Evolutionary conservation across 768 basidiomycete genomes (phyloP).

Genomic region (Tricholoma matsutake): DNA sequence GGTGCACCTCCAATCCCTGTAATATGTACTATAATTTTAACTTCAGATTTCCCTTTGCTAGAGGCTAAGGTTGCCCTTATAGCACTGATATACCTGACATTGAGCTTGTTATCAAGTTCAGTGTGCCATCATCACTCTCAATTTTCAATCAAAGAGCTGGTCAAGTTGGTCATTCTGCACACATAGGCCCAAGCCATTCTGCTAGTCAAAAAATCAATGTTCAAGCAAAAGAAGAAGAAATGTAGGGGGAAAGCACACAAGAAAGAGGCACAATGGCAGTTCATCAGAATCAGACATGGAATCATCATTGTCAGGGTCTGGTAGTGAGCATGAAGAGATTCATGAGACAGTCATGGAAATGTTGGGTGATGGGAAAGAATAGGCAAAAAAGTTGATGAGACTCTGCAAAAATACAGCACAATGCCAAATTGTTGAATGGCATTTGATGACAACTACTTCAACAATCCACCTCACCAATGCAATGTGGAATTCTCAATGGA

Average conservation of each 20-base stretch:
- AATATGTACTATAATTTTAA: too few species aligned
- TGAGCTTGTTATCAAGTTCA: constrained; percentile 32
- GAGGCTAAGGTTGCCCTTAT: constrained; percentile 16
- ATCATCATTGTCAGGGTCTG: not conserved
- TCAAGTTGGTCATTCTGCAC: constrained; percentile 21
- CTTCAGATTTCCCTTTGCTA: too few species aligned
- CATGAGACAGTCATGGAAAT: too few species aligned
- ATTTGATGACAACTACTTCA: constrained; percentile 28
- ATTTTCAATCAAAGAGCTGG: constrained; percentile 32
- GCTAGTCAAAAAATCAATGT: too few species aligned
- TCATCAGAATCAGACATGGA: not conserved
- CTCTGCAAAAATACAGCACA: constrained; percentile 25
- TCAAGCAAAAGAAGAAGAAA: constrained; percentile 18
- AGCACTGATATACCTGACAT: constrained; percentile 36
- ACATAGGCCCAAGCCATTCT: constrained; percentile 26
- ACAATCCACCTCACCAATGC: constrained; percentile 26
- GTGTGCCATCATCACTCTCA: constrained; percentile 27
- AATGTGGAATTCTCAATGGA: too few species aligned
- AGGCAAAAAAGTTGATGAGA: constrained; percentile 31
- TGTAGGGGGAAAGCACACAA: not conserved
- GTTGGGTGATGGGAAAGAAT: constrained; percentile 18
- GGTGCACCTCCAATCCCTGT: too few species aligned
- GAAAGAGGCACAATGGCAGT: not conserved
- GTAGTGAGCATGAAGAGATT: not conserved
- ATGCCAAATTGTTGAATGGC: constrained; percentile 24